These are phyloP conservation scores for Ceratocystis cubensis DNA, from an alignment of 2,329 filamentous ascomycete genomes.

Conservation along the genomic window DNA sequence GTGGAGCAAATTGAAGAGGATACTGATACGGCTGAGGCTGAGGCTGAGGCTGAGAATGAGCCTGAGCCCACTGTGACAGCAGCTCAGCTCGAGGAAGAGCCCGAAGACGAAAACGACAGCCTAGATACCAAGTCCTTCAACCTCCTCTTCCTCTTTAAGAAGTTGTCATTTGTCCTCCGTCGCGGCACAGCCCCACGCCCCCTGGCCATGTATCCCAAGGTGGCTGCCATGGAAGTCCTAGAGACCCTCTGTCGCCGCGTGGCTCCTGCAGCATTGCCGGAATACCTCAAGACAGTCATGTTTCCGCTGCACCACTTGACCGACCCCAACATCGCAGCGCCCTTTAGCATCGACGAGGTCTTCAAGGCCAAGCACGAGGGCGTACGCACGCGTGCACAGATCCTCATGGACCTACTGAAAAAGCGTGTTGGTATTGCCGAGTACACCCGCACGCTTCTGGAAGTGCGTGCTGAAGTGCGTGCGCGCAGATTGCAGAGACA, in stretches of 20 bases:
- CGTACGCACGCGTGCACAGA: conserved; percentile 58
- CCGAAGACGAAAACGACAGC: conserved; percentile 16
- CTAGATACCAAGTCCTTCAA: conserved; percentile 25
- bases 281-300: conserved; percentile 49
- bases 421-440: conserved; percentile 68
- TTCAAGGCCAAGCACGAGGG: conserved; percentile 59
- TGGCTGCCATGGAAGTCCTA: conserved; percentile 61
- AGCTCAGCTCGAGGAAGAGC: conserved; percentile 7
- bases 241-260: conserved; percentile 55
- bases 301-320: conserved; percentile 67
- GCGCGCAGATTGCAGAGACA: conserved; percentile 60
- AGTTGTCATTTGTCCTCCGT: conserved; percentile 66
- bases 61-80: conserved; percentile 27
- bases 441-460: conserved; percentile 62
- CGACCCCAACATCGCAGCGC: conserved; percentile 60
- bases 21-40: background rate
- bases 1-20: conserved; percentile 30
- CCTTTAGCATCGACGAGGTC: conserved; percentile 55
- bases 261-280: conserved; percentile 42
- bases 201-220: conserved; percentile 57
- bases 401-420: conserved; percentile 71
- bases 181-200: conserved; percentile 56
- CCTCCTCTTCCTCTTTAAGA: conserved; percentile 64
- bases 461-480: conserved; percentile 60
- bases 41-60: conserved; percentile 32